These are phyloP conservation scores for Candida boidinii DNA, from an alignment of 805 yeast genomes.

Conservation along the genomic window DNA sequence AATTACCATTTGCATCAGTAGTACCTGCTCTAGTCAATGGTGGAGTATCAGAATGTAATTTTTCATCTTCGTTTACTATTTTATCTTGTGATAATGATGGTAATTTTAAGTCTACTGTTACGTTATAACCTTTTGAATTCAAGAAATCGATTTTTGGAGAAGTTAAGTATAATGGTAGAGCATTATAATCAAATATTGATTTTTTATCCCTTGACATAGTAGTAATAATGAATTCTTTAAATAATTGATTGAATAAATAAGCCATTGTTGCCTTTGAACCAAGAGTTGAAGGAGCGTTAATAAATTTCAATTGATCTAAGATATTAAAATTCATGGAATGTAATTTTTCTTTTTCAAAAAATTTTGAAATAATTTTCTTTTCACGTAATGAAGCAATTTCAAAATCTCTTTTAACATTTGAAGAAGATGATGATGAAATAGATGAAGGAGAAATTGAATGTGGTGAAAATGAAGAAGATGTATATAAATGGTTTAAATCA, in stretches of 20 bases:
- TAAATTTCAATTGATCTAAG: conserved; percentile 27
- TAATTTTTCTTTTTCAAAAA: conserved; percentile 16
- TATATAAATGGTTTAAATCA: conserved; percentile 23
- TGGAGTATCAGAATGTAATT: no score
- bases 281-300: conserved; percentile 24
- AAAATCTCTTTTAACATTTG: conserved; percentile 13
- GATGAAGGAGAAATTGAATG: no score
- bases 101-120: no score
- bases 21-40: no score
- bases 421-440: no score
- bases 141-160: conserved; percentile 1
- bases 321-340: conserved; percentile 16
- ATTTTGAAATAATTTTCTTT: conserved; percentile 14
- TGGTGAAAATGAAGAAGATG: no score
- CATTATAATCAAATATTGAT: conserved; percentile 42
- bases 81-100: no score
- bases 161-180: conserved; percentile 23
- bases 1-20: no score
- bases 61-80: no score
- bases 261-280: not conserved
- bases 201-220: conserved; percentile 47
- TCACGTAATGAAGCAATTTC: conserved; percentile 20
- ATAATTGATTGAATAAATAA: conserved; percentile 28
- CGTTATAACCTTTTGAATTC: not conserved
- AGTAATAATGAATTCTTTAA: conserved; percentile 37